Percentiles rank a stretch among this genome's conserved stretches.
These are phyloP conservation scores for Buxus sempervirens DNA, from an alignment of 164 flowering plant genomes.

Conservation along the genomic window DNA sequence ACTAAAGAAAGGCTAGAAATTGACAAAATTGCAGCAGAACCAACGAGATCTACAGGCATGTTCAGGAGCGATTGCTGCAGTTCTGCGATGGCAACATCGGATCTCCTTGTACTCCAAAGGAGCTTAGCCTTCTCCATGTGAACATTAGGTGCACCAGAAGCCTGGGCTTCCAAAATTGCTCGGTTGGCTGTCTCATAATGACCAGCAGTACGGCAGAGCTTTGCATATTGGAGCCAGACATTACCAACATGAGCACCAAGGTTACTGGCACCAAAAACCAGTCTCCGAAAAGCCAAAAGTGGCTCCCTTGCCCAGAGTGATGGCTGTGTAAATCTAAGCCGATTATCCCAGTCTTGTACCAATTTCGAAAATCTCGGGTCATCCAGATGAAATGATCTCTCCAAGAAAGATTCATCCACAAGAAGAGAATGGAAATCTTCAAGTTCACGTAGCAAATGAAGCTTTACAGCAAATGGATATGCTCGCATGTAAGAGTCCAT, in stretches of 20 bases:
- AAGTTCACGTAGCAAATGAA: constrained; percentile 85
- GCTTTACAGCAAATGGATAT: constrained; percentile 88
- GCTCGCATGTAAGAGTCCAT: constrained; percentile 97
- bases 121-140: constrained; percentile 97
- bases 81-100: constrained; percentile 92
- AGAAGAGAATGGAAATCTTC: constrained; percentile 85
- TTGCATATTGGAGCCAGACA: constrained; percentile 97
- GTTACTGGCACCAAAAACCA: constrained; percentile 81
- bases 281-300: constrained; percentile 80
- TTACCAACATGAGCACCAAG: constrained; percentile 79
- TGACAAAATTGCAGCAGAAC: constrained; percentile 74
- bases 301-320: constrained; percentile 98
- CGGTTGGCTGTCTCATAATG: constrained; percentile 96
- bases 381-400: constrained; percentile 52
- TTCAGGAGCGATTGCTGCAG: constrained; percentile 81
- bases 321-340: constrained; percentile 82
- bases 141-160: constrained; percentile 80
- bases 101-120: constrained; percentile 80
- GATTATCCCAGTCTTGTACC: constrained; percentile 73
- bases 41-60: constrained; percentile 83
- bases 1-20: constrained; percentile 72
- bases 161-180: constrained; percentile 90
- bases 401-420: constrained; percentile 70
- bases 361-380: constrained; percentile 55
- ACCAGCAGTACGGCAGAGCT: constrained; percentile 94